Base-by-base conservation (phyloP, 768 basidiomycete species). In the Leccinum olivaceopallidum region DNA sequence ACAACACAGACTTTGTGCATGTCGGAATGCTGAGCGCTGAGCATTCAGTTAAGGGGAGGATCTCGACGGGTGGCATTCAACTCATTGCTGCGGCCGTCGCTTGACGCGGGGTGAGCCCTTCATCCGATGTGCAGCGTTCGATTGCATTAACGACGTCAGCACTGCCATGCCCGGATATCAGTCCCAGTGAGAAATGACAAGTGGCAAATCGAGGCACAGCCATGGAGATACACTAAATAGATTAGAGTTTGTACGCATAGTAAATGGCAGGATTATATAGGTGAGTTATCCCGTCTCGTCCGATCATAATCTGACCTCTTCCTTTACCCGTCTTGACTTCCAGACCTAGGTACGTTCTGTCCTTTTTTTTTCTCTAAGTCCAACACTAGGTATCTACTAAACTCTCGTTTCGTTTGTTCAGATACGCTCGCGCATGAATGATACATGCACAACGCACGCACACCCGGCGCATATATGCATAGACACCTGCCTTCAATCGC, bases 11-110 rank as follows among this genome's bases (percentile, higher is more conserved):
- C 76, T 83, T 44, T 76, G 76, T 34, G 67, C 78, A 2, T 67
- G 62, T 16, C 80, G 80, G 61, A 66, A 65, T 3, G 69, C 70
- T 20, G 69, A 28, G 28, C 28, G 69, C 70, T 20, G 69, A 28
- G 28, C 28, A 28, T 28, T 67, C 74, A n/a, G 77, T 86, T 0
- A 79, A 77, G 49, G 89, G 88, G 12, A 89, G 88, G 0, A 82
- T 90, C 42, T 76, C 81, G n/a, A 83, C 83, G 80, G 92, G 92
- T 6, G 89, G 89, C 0, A 67, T 93, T 2, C 92, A 90, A 69
- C 78, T 93, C 18, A 66, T 92, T 20, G 68, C 85, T 0, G 76
- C 85, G 4, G 82, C 28, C 28, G 0, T 67, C 94, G 61, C 65
- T 86, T 4, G 83, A 85, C 34, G 84, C 94, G 83, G 80, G 80